A percentile compares a stretch with the other conserved stretches of the same genome.
These are phyloP conservation scores for Aspergillus incahuasiensis DNA, from an alignment of 495 filamentous ascomycete species.

Conservation along the genomic window DNA sequence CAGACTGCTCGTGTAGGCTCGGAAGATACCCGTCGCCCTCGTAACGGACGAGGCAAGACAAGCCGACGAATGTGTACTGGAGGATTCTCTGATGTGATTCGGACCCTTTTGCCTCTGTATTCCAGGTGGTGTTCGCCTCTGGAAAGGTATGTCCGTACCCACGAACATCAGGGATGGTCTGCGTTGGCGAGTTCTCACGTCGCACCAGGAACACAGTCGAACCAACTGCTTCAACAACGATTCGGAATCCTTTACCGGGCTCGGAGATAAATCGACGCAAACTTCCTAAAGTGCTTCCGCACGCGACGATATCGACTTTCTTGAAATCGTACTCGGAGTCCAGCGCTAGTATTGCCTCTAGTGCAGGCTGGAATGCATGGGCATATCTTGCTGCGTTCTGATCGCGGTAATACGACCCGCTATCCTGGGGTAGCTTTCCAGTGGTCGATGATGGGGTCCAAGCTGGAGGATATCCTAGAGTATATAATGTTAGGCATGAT, in stretches of 20 bases:
- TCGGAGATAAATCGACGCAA: constrained; percentile 50
- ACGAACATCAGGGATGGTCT: constrained; percentile 45
- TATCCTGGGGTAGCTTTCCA: constrained; percentile 43
- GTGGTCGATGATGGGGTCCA: constrained; percentile 50
- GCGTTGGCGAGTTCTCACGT: constrained; percentile 50
- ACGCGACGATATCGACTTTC: constrained; percentile 56
- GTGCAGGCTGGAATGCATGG: constrained; percentile 56
- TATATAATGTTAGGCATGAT: background rate
- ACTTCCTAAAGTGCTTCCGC: constrained; percentile 57
- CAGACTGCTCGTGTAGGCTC: background rate
- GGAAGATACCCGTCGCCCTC: constrained; percentile 58
- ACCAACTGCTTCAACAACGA: constrained; percentile 55
- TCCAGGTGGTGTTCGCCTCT: constrained; percentile 60
- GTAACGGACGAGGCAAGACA: constrained; percentile 54
- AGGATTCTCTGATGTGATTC: constrained; percentile 60
- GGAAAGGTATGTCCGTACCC: constrained; percentile 65
- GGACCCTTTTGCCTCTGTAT: constrained; percentile 41
- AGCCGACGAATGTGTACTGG: constrained; percentile 51
- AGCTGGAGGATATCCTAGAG: constrained; percentile 50
- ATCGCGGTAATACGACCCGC: constrained; percentile 55
- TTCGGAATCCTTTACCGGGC: constrained; percentile 48
- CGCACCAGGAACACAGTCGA: constrained; percentile 60
- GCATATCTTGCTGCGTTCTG: constrained; percentile 56
- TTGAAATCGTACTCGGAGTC: constrained; percentile 32
- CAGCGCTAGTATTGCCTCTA: constrained; percentile 39